These are phyloP conservation scores for Eutrema salsugineum DNA, from an alignment of 441 rosid genomes.

Conservation along the genomic window DNA sequence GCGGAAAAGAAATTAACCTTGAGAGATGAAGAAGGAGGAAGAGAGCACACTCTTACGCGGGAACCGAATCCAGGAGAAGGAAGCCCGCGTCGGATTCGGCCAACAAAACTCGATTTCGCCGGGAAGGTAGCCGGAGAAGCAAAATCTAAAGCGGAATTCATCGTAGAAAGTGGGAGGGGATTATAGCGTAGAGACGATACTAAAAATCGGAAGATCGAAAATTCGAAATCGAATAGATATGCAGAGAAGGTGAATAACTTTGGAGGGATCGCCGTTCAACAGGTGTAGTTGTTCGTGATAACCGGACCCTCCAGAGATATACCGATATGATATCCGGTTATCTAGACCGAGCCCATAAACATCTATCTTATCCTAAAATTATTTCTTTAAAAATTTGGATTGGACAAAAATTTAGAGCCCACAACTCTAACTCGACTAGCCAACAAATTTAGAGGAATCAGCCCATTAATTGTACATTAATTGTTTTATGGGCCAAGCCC, in stretches of 20 bases:
- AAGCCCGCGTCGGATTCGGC: not conserved
- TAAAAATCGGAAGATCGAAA: not conserved
- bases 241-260: slow-evolving; percentile 1
- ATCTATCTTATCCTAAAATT: too few species aligned
- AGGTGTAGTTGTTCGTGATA: not conserved
- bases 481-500: too few species aligned
- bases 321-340: slow-evolving; percentile 5
- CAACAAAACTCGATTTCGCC: not conserved
- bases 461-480: too few species aligned
- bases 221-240: not conserved
- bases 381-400: too few species aligned
- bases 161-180: not conserved
- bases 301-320: not conserved
- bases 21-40: slow-evolving; percentile 18
- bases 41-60: slow-evolving; percentile 17
- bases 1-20: slow-evolving; percentile 9
- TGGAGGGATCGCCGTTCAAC: slow-evolving; percentile 25
- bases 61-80: not conserved
- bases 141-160: slow-evolving; percentile 10
- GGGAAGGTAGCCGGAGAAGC: slow-evolving; percentile 2
- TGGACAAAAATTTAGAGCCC: too few species aligned
- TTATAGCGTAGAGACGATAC: not conserved
- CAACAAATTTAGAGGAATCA: too few species aligned
- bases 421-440: too few species aligned
- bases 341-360: not conserved